Evolutionary conservation across 441 rosid genomes (phyloP).

Genomic region (Aquilaria agallochum): DNA sequence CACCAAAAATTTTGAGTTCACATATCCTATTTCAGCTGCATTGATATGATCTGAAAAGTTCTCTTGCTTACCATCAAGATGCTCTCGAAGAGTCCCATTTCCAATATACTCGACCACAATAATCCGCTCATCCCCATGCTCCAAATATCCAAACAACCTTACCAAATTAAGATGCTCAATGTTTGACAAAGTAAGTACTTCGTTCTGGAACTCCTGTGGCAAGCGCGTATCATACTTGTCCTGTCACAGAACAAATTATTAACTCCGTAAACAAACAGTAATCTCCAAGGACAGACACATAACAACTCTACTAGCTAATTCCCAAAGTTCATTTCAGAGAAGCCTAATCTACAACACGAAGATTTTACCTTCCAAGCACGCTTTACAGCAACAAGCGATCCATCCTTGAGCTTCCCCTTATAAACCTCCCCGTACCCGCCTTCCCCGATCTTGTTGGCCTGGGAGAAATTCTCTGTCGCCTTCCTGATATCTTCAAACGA

Average conservation of each 20-base stretch:
- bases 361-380: constrained; percentile 65
- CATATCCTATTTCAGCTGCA: too few species aligned
- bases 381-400: constrained; percentile 56
- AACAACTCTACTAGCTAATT: not conserved
- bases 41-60: not conserved
- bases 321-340: not conserved
- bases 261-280: not conserved
- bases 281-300: not conserved
- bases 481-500: constrained; percentile 58
- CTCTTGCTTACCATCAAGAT: constrained; percentile 71
- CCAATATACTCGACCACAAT: constrained; percentile 70
- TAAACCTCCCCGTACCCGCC: constrained; percentile 61
- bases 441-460: constrained; percentile 46
- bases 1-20: too few species aligned
- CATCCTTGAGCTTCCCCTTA: constrained; percentile 54
- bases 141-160: constrained; percentile 63
- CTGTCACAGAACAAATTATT: constrained; percentile 34
- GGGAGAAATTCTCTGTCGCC: constrained; percentile 52
- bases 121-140: constrained; percentile 59
- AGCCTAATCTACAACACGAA: too few species aligned
- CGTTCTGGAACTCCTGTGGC: constrained; percentile 73
- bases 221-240: constrained; percentile 36
- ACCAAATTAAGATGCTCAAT: constrained; percentile 91
- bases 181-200: constrained; percentile 71
- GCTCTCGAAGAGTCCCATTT: constrained; percentile 75